Evolutionary conservation across 75 land plant species (phyloP), one percentile per base, ranked within the genome.

Genomic region (Sequoiadendron giganteum): DNA sequence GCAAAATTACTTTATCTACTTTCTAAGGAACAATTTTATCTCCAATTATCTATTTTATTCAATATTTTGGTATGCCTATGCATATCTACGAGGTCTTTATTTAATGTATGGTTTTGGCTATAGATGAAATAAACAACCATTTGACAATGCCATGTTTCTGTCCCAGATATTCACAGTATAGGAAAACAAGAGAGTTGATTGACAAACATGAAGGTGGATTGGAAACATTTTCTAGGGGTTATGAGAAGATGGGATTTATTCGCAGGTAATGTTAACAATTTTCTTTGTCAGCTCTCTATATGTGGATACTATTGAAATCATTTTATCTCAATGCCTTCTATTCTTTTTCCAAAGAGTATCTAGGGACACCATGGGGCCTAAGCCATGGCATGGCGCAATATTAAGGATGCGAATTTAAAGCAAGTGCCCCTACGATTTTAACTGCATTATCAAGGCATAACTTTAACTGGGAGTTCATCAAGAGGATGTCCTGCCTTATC

Each of bases 171-270:
- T 87, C 83, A 38, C 96, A 94, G 43, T 97, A 97, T 83, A 94
- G 84, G 90, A 90, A 86, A 77, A 90, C 90, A 88, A 91, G 96
- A 32, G 92, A 90, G 48, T 88, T 87, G 65, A 97, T 97, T 93
- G 97, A 97, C 89, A 91, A 95, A 87, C 49, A 92, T 90, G 99
- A 97, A 86, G 99, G 99, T 79, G 97, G 99, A 32, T 83, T 97
- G 83, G 97, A 96, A 86, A 90, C 86, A 85, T 97, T 97, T 90
- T 96, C 99, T 76, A 95, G 99, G 90, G 98, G 99, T 18, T 97
- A 94, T 93, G 96, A 96, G 78, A 96, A 97, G 80, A 87, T 97
- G 89, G 99, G 99, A 43, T 97, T 97, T 83, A 94, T 49, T 70
- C 92, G 93, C 80, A 95, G 96, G 99, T 97, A 92, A 76, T 87